Percentiles rank a stretch among this genome's conserved stretches.
Evolutionary conservation across 1,139 yeast species (phyloP).

Genomic region (Magnusiomyces magnusii): DNA sequence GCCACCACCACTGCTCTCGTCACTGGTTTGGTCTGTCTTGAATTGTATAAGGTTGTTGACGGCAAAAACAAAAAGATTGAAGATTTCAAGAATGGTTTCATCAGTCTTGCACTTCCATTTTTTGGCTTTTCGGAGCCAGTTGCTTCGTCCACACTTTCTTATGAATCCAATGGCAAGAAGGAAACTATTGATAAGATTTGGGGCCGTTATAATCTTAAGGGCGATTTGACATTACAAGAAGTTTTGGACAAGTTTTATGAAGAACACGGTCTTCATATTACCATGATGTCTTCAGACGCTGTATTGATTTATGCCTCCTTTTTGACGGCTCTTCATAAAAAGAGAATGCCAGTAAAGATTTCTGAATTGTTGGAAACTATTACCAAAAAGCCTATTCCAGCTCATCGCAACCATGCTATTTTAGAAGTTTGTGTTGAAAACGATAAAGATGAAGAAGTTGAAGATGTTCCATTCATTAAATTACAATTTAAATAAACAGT

Average conservation of each 20-base stretch:
- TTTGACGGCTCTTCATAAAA: conserved; percentile 88
- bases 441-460: conserved; percentile 88
- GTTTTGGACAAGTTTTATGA: conserved; percentile 68
- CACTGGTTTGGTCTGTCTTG: conserved; percentile 89
- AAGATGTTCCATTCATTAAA: conserved; percentile 72
- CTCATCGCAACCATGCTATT: conserved; percentile 65
- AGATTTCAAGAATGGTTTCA: conserved; percentile 87
- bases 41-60: conserved; percentile 84
- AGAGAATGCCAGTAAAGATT: conserved; percentile 58
- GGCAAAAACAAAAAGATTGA: conserved; percentile 59
- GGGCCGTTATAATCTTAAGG: conserved; percentile 84
- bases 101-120: conserved; percentile 91
- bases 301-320: conserved; percentile 86
- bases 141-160: conserved; percentile 71
- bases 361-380: conserved; percentile 73
- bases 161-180: conserved; percentile 36
- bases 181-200: conserved; percentile 82
- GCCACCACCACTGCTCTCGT: conserved; percentile 98
- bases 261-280: conserved; percentile 75
- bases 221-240: conserved; percentile 69
- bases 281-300: conserved; percentile 90
- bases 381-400: conserved; percentile 75
- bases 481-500: conserved; percentile 31
- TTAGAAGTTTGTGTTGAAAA: conserved; percentile 93
- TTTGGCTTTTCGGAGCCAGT: conserved; percentile 96